Base-by-base conservation (phyloP, 345 rosid species). In the Euphorbia peplus region DNA sequence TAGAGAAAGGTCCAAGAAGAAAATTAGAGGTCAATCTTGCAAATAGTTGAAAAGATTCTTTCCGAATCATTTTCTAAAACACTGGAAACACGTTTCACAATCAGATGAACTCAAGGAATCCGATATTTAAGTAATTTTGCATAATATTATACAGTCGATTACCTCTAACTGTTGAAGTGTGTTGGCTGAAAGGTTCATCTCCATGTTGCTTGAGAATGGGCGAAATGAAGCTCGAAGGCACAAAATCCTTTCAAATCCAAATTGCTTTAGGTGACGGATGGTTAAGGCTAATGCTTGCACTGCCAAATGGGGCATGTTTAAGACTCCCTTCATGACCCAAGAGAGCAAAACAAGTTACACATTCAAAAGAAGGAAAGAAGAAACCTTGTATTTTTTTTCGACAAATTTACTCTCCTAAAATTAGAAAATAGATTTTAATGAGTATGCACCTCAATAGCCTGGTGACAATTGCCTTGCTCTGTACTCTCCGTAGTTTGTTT, bases 151-250 rank as follows among this genome's bases (percentile, higher is more conserved):
- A 11, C 5, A 22, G n/a, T 61, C 44, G 59, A 73, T 66, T 63
- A 93, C 98, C 92, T 93, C 98, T 82, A 91, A 79, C 61, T 93
- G 98, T 75, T 93, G 95, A 78, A 93, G 81, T 44, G 93, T 83
- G 78, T 93, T 91, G 69, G 90, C 91, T 46, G 96, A 88, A 71
- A 93, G 91, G 67, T 68, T 83, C 97, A 93, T 88, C 77, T 91
- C 96, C 77, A 75, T 71, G 56, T 70, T 83, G 84, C 89, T 83
- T 70, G 93, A 82, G 73, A 87, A 74, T 64, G 97, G 77, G 47
- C 88, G 86, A 80, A 91, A 77, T 55, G 97, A 87, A 57, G 88
- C 83, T 67, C 91, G 95, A 32, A 83, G 80, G 67, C 83, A 82
- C 70, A 91, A 35, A 72, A 93, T 85, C 78, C 89, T 85, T 81